Evolutionary conservation across 106 monocot genomes (phyloP), one percentile per base, ranked within the genome.

Genomic region (Acorus gramineus): DNA sequence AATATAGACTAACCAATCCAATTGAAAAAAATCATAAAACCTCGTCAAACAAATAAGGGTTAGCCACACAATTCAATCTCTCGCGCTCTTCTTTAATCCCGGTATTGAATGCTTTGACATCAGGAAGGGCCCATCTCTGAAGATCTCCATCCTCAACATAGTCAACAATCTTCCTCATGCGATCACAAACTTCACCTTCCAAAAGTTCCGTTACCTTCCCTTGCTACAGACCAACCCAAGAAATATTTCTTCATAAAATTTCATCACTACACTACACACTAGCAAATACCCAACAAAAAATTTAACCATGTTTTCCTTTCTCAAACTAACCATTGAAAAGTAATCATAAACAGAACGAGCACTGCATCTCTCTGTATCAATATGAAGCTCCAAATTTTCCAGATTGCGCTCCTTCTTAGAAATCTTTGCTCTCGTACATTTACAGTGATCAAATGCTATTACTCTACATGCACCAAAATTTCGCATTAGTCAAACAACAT

Each of bases 21-120:
- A 11, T 44, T 44, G 2, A 44, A 61, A 65, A 44, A 28, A 28
- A 28, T 28, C 28, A 28, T 28, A 11, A 12, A 55, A 83, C 94
- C 84, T 90, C 90, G 10, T 95, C 66, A 72, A 95, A 95, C 1
- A 87, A 51, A 65, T 67, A 57, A 63, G 94, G 90, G 59, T 95
- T 95, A 43, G 81, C 84, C 49, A 89, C 14, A 54, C 72, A 84
- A 76, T 94, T 94, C 55, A 94, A 61, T 69, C 77, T 86, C 10
- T 62, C 50, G 55, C 67, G 74, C 56, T 68, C 69, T 44, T 86
- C 89, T 73, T 53, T 83, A 12, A 94, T 70, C 11, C 89, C 93
- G 68, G 78, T 68, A 5, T 67, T 77, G 63, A 94, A 89, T 49
- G 84, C 86, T 66, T 74, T 70, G 44, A 73, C 49, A 42, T 80